phyloP scores from a whole-genome alignment of 768 basidiomycete genomes.

The Pleurotus platypus region DNA sequence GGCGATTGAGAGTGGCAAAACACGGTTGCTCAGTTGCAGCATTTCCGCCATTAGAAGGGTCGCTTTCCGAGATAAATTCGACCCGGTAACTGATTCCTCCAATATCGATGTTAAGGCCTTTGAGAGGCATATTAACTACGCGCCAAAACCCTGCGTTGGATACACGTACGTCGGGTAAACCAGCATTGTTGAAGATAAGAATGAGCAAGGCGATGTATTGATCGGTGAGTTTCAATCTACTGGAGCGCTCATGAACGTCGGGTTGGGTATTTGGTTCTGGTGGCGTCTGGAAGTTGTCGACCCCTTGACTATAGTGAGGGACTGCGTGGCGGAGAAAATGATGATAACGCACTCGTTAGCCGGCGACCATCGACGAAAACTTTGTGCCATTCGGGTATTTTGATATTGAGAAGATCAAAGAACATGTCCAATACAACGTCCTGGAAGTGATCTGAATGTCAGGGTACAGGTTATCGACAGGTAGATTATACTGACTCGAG shows the following conservation, averaged over 20 bases:
- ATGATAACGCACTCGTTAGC: conserved; percentile 64
- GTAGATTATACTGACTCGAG: conserved; percentile 54
- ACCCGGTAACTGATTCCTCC: conserved; percentile 72
- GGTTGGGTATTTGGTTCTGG: conserved; percentile 27
- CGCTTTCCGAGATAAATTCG: conserved; percentile 81
- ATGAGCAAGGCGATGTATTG: conserved; percentile 89
- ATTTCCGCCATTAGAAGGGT: conserved; percentile 90
- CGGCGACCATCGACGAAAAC: conserved; percentile 88
- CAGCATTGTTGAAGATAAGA: conserved; percentile 80
- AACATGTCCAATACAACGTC: conserved; percentile 94
- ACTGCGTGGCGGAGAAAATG: neutral
- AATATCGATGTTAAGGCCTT: conserved; percentile 86
- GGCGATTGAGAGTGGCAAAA: conserved; percentile 78
- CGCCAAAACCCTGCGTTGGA: neutral
- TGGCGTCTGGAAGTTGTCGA: conserved; percentile 49
- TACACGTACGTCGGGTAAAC: conserved; percentile 74
- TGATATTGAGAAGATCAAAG: conserved; percentile 89
- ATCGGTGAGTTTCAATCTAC: conserved; percentile 78
- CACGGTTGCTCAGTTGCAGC: conserved; percentile 81
- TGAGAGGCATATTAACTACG: neutral
- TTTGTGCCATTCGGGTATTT: conserved; percentile 88
- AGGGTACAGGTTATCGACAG: neutral
- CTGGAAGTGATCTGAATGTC: conserved; percentile 33
- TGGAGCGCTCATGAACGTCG: conserved; percentile 41
- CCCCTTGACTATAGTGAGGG: conserved; percentile 44